phyloP scores from a whole-genome alignment of 352 stramenopile genomes.

The Globisporangium orthogonon region DNA sequence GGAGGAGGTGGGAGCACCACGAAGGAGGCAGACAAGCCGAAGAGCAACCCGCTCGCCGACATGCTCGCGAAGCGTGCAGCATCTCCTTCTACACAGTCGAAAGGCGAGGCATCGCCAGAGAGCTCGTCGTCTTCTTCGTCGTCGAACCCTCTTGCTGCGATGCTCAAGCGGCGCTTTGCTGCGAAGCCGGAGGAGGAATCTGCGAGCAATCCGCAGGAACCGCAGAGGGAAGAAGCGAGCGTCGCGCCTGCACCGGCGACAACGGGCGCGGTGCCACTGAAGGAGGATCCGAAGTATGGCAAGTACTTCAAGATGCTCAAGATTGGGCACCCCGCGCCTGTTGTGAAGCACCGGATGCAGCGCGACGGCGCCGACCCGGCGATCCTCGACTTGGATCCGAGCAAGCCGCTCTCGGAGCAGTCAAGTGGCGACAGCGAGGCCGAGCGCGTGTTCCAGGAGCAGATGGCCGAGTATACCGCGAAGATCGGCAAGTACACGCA shows the following conservation, averaged over 20 bases:
- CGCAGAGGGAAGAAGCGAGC: neutral
- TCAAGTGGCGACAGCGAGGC: constrained; percentile 23
- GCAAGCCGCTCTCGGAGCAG: constrained; percentile 30
- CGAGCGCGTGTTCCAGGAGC: constrained; percentile 40
- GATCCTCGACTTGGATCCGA: constrained; percentile 60
- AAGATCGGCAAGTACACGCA: constrained; percentile 69
- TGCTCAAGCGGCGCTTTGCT: constrained; percentile 5
- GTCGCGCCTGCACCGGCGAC: neutral
- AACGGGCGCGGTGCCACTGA: constrained; percentile 35
- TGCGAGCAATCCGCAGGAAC: constrained; percentile 4
- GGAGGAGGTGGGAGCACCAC: neutral
- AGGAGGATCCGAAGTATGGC: constrained; percentile 58
- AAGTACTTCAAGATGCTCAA: constrained; percentile 85
- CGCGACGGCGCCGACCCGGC: constrained; percentile 51
- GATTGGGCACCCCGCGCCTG: constrained; percentile 51
- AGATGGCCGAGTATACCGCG: constrained; percentile 55
- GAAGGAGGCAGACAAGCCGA: neutral
- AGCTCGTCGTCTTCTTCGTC: neutral
- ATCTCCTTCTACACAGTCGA: neutral
- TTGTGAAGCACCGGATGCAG: constrained; percentile 79
- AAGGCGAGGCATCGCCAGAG: neutral
- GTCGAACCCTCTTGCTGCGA: constrained; percentile 9
- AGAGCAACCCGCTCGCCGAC: constrained; percentile 14
- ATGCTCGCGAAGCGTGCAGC: constrained; percentile 8
- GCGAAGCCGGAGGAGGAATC: constrained; percentile 2